Evolutionary conservation across 345 rosid genomes (phyloP).

Genomic region (Salix brachista): DNA sequence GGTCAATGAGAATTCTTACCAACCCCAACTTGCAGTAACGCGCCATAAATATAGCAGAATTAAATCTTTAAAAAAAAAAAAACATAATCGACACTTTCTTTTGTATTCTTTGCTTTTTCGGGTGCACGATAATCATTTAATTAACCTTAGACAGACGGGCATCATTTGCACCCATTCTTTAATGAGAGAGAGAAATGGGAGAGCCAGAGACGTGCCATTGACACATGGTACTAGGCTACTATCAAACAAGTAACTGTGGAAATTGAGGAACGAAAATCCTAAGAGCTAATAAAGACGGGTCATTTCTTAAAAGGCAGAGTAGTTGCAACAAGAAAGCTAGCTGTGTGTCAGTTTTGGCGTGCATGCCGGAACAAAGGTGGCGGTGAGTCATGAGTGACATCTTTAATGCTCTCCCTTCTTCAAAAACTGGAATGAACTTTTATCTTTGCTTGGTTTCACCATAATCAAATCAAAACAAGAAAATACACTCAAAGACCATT

Average conservation of each 20-base stretch:
- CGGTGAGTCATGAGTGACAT: constrained; percentile 18
- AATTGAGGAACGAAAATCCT: constrained; percentile 21
- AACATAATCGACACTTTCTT: background rate
- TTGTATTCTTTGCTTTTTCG: background rate
- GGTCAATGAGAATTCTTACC: background rate
- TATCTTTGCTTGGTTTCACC: constrained; percentile 12
- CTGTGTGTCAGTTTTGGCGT: constrained; percentile 50
- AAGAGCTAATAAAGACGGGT: constrained; percentile 7
- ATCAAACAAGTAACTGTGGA: constrained; percentile 1
- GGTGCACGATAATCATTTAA: background rate
- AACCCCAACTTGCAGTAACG: background rate
- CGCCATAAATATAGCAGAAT: background rate
- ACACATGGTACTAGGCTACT: background rate
- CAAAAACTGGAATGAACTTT: constrained; percentile 17
- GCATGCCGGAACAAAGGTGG: constrained; percentile 36
- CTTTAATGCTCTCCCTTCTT: constrained; percentile 16
- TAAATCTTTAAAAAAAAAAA: rapidly evolving
- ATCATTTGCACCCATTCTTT: background rate
- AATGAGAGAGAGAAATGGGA: background rate
- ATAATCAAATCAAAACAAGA: background rate
- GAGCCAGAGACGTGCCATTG: background rate
- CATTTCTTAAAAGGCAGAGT: constrained; percentile 20
- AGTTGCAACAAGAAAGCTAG: constrained; percentile 34
- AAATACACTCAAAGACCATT: constrained; percentile 7
- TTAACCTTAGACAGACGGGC: background rate